Conservation (phyloP, 2,329 filamentous ascomycete genomes). For the Ramichloridium luteum region DNA sequence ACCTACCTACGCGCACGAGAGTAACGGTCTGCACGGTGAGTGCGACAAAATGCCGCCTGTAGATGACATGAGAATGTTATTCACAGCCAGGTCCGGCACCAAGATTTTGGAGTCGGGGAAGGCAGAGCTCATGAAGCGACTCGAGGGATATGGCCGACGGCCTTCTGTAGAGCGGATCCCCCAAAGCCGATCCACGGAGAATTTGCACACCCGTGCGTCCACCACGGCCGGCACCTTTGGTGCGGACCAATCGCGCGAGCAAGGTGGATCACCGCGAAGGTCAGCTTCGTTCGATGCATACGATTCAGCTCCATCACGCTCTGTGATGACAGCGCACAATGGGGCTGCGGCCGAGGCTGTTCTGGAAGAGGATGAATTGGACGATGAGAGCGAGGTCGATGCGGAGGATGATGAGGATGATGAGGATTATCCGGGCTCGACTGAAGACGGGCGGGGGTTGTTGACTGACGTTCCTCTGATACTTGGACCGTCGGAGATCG, state of each 20-base stretch:
- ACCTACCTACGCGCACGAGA: too few species aligned
- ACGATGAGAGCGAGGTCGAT: constrained; percentile 46
- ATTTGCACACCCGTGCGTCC: neutral
- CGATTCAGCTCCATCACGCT: constrained; percentile 1
- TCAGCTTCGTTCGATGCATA: neutral
- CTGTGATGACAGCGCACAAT: constrained; percentile 2
- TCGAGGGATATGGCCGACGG: constrained; percentile 32
- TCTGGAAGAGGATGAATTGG: constrained; percentile 10
- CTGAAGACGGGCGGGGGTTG: constrained; percentile 64
- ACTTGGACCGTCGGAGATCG: constrained; percentile 85
- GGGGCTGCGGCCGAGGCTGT: constrained; percentile 4
- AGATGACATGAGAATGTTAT: constrained; percentile 38
- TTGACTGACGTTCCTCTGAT: constrained; percentile 92
- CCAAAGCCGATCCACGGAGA: neutral
- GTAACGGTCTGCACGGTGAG: too few species aligned
- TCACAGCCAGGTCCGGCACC: constrained; percentile 36
- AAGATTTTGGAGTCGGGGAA: constrained; percentile 40
- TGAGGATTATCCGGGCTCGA: constrained; percentile 51
- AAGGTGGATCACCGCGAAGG: neutral
- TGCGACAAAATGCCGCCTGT: constrained; percentile 10
- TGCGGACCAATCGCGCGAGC: neutral
- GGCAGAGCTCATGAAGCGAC: constrained; percentile 38
- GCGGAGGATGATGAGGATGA: constrained; percentile 61
- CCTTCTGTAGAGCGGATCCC: neutral
- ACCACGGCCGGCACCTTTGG: neutral